These are phyloP conservation scores for Cardamine chenopodiifolia DNA, from an alignment of 345 rosid genomes.

Conservation along the genomic window DNA sequence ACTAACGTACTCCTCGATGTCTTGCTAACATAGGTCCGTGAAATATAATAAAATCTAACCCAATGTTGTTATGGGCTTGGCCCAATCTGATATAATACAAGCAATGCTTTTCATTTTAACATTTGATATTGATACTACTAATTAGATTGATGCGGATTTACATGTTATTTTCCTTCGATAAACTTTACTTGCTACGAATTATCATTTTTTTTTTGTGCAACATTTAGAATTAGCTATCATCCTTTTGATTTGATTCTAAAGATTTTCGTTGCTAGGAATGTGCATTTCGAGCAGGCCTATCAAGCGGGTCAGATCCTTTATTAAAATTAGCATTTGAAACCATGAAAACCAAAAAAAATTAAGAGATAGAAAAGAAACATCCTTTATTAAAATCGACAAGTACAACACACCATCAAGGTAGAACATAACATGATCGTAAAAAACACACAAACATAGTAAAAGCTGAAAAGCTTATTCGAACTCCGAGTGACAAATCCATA, in stretches of 20 bases:
- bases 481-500: not conserved
- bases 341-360: not conserved
- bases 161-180: no score
- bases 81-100: not conserved
- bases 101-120: not conserved
- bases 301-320: not conserved
- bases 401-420: not conserved
- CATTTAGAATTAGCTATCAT: no score
- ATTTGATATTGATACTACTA: no score
- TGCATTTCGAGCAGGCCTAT: no score
- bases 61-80: constrained; percentile 21
- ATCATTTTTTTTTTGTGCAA: no score
- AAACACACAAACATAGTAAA: not conserved
- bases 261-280: no score
- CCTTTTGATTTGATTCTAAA: no score
- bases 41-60: not conserved
- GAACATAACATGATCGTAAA: not conserved
- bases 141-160: no score
- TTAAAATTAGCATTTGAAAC: not conserved
- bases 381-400: not conserved
- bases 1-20: constrained; percentile 13
- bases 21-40: not conserved
- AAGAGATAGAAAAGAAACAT: not conserved
- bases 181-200: no score
- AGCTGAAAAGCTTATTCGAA: not conserved